Base-by-base conservation (phyloP, 1,284 basidiomycete species). In the Pyrrhoderma lamaoense region DNA sequence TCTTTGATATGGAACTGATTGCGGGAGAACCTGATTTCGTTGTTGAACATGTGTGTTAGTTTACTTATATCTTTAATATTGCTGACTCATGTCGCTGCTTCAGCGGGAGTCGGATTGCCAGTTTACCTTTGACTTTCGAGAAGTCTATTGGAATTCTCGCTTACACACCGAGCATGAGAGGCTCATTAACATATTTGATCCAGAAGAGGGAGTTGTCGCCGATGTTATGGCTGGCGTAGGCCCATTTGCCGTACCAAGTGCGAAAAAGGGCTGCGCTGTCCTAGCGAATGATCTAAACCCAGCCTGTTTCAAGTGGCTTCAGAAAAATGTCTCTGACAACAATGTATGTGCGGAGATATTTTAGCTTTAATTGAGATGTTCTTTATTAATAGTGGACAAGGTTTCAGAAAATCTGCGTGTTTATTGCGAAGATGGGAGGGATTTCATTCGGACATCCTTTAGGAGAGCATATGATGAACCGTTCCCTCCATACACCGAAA, bases 191-290 rank as follows among this genome's bases (percentile, higher is more conserved):
- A 57, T 71, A 19, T 88, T 97, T 65, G 64, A 73, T 21, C 76
- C 81, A 0, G 74, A 80, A 16, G 86, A 93, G 51, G 81, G 82
- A 16, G 52, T 90, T 13, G 74, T 98, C 16, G 90, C 83, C 0
- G 96, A 99, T 65, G 93, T 91, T 19, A 96, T 99, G 69, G 96
- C 96, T 1, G 96, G 96, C 11, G 94, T 99, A 0, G 96, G 96
- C 0, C 96, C 96, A 0, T 99, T 99, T 65, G 89, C 91, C 1
- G 70, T 99, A 8, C 96, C 96, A 1, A 89, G 93, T 0, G 94
- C 85, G 0, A 94, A 86, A 70, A 90, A 89, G 59, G 89, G 91
- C 1, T 90, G 88, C 60, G 84, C 78, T 3, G 89, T 99, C 0
- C 70, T 94, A 27, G 93, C 89, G 14, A 99, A 98, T 59, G 96